Evolutionary conservation across 1,284 basidiomycete species (phyloP).

Genomic region (Puccinia hordei): DNA sequence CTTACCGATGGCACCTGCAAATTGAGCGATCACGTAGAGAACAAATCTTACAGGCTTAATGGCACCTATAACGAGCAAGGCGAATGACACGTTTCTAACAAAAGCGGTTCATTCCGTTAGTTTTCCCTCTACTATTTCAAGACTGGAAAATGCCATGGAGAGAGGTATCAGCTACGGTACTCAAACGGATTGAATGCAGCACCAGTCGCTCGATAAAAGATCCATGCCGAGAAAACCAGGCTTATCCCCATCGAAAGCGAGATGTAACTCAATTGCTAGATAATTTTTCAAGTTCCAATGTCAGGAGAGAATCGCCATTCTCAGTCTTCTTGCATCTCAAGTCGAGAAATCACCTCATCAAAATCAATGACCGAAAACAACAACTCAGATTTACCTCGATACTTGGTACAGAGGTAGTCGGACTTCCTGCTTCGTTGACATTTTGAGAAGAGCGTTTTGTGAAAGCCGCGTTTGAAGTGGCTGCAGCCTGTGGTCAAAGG

Average conservation of each 20-base stretch:
- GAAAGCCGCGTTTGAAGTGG: slow-evolving; percentile 26
- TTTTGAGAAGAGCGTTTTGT: slow-evolving; percentile 14
- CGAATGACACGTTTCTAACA: slow-evolving; percentile 53
- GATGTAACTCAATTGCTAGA: slow-evolving; percentile 64
- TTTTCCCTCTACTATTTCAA: neutral
- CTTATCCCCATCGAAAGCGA: slow-evolving; percentile 69
- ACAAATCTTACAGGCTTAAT: slow-evolving; percentile 52
- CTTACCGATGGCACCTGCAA: slow-evolving; percentile 36
- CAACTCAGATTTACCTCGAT: slow-evolving; percentile 5
- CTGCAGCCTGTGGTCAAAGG: neutral
- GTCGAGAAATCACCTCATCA: neutral
- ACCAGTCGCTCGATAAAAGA: slow-evolving; percentile 74
- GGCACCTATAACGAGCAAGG: slow-evolving; percentile 51
- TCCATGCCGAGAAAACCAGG: slow-evolving; percentile 70
- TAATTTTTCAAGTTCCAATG: neutral
- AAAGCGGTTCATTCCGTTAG: slow-evolving; percentile 18
- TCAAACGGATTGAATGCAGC: slow-evolving; percentile 60
- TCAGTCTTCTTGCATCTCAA: neutral
- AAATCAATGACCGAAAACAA: too few relatives aligned
- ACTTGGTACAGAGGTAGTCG: slow-evolving; percentile 7
- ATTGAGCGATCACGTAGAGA: slow-evolving; percentile 52
- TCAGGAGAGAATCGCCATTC: neutral
- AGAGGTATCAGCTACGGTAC: slow-evolving; percentile 10
- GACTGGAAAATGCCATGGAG: neutral
- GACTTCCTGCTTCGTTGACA: slow-evolving; percentile 6